These are phyloP conservation scores for Metschnikowia anglica DNA, from an alignment of 805 yeast species.

Conservation along the genomic window DNA sequence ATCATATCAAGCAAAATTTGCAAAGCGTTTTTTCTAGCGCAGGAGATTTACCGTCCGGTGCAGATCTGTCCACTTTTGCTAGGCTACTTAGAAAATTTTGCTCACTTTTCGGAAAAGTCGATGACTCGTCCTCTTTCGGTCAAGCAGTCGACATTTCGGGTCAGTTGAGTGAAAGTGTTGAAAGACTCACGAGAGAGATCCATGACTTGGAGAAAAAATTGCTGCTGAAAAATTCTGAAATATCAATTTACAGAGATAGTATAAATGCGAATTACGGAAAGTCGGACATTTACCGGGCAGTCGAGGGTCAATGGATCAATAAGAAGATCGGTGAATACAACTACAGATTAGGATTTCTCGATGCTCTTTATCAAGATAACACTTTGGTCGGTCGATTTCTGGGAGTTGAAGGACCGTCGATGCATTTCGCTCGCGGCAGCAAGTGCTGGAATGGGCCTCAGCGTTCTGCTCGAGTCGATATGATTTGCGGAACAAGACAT, in stretches of 20 bases:
- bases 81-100: neutral
- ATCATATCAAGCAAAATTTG: conserved; percentile 2
- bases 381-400: conserved; percentile 24
- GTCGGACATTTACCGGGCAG: conserved; percentile 61
- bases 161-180: neutral
- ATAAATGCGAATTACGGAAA: conserved; percentile 51
- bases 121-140: neutral
- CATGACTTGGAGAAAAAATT: conserved; percentile 21
- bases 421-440: conserved; percentile 60
- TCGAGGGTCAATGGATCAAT: conserved; percentile 47
- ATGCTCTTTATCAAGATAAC: conserved; percentile 51
- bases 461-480: conserved; percentile 62
- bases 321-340: conserved; percentile 65
- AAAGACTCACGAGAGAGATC: conserved; percentile 11
- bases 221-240: conserved; percentile 16
- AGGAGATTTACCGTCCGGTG: neutral
- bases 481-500: conserved; percentile 65
- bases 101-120: neutral
- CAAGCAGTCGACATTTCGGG: neutral
- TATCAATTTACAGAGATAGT: conserved; percentile 22
- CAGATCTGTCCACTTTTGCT: conserved; percentile 2
- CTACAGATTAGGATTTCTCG: conserved; percentile 61
- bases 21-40: neutral
- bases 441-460: conserved; percentile 94
- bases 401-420: conserved; percentile 28